These are phyloP conservation scores for Arctium minus DNA, from an alignment of 129 eudicot species.

Conservation along the genomic window DNA sequence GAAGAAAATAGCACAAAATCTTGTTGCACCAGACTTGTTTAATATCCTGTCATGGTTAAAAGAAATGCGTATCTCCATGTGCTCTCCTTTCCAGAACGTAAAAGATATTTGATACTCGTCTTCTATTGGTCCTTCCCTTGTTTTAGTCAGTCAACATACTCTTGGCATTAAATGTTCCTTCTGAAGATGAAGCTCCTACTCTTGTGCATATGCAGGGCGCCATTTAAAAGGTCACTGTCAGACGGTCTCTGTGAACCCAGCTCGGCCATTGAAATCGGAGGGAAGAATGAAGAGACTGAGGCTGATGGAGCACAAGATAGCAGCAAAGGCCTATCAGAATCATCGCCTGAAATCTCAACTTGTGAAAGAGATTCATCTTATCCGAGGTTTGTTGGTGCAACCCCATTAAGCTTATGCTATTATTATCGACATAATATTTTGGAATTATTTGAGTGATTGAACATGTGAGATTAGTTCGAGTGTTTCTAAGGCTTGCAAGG, in stretches of 20 bases:
- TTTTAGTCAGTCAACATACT: background rate
- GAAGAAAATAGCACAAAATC: background rate
- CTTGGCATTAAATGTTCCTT: background rate
- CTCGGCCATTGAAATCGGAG: conserved; percentile 38
- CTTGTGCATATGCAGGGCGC: conserved; percentile 38
- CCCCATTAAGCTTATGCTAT: background rate
- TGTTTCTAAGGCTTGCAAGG: background rate
- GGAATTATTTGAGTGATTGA: too few relatives aligned
- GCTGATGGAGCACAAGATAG: conserved; percentile 31
- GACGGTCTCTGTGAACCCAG: conserved; percentile 62
- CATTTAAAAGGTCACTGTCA: conserved; percentile 66
- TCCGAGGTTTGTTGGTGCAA: conserved; percentile 46
- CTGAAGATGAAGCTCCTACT: conserved; percentile 7
- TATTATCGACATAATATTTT: background rate
- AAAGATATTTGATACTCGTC: background rate
- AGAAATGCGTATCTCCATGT: background rate
- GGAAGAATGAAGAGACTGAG: conserved; percentile 30
- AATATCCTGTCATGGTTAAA: background rate
- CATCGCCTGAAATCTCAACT: conserved; percentile 67
- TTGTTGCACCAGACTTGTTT: background rate
- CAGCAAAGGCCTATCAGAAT: conserved; percentile 50
- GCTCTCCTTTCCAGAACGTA: too few relatives aligned
- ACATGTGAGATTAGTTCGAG: background rate
- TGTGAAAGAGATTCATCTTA: conserved; percentile 60
- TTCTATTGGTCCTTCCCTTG: background rate